Percentiles rank a stretch among this genome's conserved stretches.
Conservation (phyloP, 345 rosid species). For the Conringia planisiliqua region DNA sequence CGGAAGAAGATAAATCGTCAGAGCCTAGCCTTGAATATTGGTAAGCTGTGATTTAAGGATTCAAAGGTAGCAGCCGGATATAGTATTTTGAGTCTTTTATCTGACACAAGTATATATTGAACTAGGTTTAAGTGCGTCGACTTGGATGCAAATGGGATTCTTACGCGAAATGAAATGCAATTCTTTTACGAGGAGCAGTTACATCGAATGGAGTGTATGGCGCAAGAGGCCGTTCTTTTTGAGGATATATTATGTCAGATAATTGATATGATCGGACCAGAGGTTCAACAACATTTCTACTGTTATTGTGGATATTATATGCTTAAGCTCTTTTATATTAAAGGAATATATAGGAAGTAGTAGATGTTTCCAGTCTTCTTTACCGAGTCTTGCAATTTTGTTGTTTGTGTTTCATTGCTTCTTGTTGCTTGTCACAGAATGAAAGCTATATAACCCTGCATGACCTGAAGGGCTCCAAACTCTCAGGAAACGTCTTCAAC, state of each 20-base stretch:
- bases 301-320: neutral
- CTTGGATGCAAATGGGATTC: constrained; percentile 87
- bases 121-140: constrained; percentile 91
- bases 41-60: constrained; percentile 37
- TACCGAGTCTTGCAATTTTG: neutral
- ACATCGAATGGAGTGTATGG: constrained; percentile 99
- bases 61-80: neutral
- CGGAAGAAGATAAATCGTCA: constrained; percentile 96
- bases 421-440: constrained; percentile 43
- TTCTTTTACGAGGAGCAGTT: constrained; percentile 94
- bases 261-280: constrained; percentile 93
- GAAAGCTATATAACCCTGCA: constrained; percentile 60
- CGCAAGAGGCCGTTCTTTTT: constrained; percentile 93
- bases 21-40: constrained; percentile 97
- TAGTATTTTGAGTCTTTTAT: constrained; percentile 2
- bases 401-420: constrained; percentile 11
- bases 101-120: constrained; percentile 24
- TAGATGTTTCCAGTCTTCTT: neutral
- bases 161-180: constrained; percentile 87
- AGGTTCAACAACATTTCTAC: constrained; percentile 46
- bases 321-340: neutral
- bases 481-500: constrained; percentile 89
- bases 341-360: neutral
- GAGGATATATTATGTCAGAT: constrained; percentile 97
- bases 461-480: constrained; percentile 80